Percentiles rank a stretch among this genome's conserved stretches.
phyloP scores from a whole-genome alignment of 768 basidiomycete species.

The Glaciozyma antarctica region DNA sequence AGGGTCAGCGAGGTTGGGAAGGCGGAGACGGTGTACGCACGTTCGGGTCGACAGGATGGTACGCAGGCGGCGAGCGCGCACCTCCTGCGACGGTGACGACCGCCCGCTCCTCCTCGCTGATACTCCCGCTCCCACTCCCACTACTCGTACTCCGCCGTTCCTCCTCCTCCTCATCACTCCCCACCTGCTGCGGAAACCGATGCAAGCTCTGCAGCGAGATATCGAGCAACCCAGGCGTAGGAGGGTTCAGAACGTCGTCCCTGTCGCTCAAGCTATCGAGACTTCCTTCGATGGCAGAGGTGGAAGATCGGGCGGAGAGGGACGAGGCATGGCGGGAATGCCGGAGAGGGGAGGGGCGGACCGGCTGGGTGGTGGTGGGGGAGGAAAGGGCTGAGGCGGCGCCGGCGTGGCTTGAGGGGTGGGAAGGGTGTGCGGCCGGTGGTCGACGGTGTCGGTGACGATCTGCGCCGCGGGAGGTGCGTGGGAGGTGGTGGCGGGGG shows the following conservation, averaged over 20 bases:
- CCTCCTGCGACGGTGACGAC: neutral
- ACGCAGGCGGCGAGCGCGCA: constrained; percentile 16
- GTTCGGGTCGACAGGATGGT: constrained; percentile 26
- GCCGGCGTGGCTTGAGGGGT: neutral
- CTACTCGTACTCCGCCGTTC: constrained; percentile 5
- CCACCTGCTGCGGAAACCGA: constrained; percentile 31
- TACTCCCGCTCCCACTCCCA: neutral
- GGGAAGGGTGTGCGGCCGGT: neutral
- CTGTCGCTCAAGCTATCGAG: constrained; percentile 38
- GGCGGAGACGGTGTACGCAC: constrained; percentile 6
- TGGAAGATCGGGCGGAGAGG: constrained; percentile 12
- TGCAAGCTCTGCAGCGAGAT: constrained; percentile 42
- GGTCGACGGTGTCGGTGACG: constrained; percentile 40
- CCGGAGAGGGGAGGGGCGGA: constrained; percentile 46
- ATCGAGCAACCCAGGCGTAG: constrained; percentile 44
- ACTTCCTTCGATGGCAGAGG: constrained; percentile 50
- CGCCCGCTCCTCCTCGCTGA: constrained; percentile 27
- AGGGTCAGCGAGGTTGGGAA: neutral
- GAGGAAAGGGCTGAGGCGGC: constrained; percentile 25
- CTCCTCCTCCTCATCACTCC: constrained; percentile 33
- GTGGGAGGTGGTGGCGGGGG: constrained; percentile 48
- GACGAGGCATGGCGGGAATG: constrained; percentile 35
- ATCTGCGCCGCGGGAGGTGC: constrained; percentile 42
- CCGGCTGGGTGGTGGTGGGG: constrained; percentile 32
- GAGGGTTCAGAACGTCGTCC: constrained; percentile 41